A percentile compares a stretch with the other conserved stretches of the same genome.
Evolutionary conservation across 2,329 filamentous ascomycete genomes (phyloP).

Genomic region (Leptographium wingfieldii): DNA sequence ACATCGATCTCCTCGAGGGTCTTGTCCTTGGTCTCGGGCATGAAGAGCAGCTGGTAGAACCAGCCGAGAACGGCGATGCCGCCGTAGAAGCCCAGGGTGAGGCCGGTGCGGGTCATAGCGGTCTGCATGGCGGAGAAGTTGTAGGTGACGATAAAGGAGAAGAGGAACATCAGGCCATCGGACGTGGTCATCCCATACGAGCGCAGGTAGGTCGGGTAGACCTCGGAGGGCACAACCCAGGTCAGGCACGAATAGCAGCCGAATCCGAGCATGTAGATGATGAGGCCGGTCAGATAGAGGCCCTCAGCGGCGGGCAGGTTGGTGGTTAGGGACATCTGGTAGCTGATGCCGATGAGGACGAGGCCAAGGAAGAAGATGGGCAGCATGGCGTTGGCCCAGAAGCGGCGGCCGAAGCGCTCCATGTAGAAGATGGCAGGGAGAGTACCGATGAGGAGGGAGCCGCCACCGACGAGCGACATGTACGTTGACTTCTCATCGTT

Average conservation of each 20-base stretch:
- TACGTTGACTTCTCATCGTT: constrained; percentile 49
- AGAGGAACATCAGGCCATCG: constrained; percentile 55
- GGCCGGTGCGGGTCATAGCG: constrained; percentile 52
- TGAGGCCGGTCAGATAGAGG: constrained; percentile 53
- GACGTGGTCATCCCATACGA: constrained; percentile 63
- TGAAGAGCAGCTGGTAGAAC: constrained; percentile 62
- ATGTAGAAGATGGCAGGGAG: constrained; percentile 58
- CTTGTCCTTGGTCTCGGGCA: constrained; percentile 56
- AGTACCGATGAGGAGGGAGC: constrained; percentile 52
- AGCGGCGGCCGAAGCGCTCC: constrained; percentile 59
- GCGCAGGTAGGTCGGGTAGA: constrained; percentile 60
- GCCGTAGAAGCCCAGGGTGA: constrained; percentile 60
- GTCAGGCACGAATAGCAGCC: constrained; percentile 52
- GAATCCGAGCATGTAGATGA: constrained; percentile 58
- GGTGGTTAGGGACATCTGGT: constrained; percentile 37
- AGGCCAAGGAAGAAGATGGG: constrained; percentile 61
- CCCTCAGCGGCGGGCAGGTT: constrained; percentile 39
- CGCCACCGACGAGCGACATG: constrained; percentile 64
- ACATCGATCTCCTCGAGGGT: constrained; percentile 56
- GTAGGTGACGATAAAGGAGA: constrained; percentile 62
- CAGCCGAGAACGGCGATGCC: constrained; percentile 59
- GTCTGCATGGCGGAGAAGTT: constrained; percentile 60
- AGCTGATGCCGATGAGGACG: constrained; percentile 51
- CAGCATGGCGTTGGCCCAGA: constrained; percentile 63
- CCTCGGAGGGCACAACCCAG: constrained; percentile 53